A percentile compares a stretch with the other conserved stretches of the same genome.
Conservation (phyloP, 1,139 yeast species). For the Zygosaccharomyces sapae region DNA sequence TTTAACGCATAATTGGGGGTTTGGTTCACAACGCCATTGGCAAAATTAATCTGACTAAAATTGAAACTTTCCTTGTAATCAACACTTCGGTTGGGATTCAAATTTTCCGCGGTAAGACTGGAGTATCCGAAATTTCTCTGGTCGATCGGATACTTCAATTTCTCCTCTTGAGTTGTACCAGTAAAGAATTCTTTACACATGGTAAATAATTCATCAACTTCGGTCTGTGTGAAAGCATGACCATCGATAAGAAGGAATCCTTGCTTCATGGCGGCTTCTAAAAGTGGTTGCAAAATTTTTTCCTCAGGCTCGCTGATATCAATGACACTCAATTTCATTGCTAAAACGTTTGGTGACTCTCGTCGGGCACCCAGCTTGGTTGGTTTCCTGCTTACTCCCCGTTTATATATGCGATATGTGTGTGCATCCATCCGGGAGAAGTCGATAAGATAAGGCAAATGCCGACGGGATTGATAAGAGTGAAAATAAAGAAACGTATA, state of each 20-base stretch:
- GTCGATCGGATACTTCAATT: slow-evolving; percentile 46
- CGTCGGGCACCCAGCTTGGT: too few relatives aligned
- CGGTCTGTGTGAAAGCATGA: slow-evolving; percentile 56
- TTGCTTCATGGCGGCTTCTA: slow-evolving; percentile 61
- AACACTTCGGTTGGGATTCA: slow-evolving; percentile 46
- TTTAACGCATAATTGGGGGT: slow-evolving; percentile 40
- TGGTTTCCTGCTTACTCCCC: neutral
- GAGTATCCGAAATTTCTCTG: slow-evolving; percentile 61
- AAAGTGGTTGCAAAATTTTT: slow-evolving; percentile 48
- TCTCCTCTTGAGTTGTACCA: slow-evolving; percentile 45
- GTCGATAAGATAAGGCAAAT: neutral
- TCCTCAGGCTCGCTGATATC: slow-evolving; percentile 50
- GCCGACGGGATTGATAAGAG: neutral
- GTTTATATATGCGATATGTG: neutral
- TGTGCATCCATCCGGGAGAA: neutral
- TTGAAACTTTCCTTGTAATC: slow-evolving; percentile 42
- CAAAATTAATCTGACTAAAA: slow-evolving; percentile 30
- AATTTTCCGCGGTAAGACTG: slow-evolving; percentile 53
- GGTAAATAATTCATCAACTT: slow-evolving; percentile 52
- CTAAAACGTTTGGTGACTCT: too few relatives aligned
- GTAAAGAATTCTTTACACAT: slow-evolving; percentile 56
- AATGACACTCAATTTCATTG: slow-evolving; percentile 42
- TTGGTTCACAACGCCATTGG: slow-evolving; percentile 35
- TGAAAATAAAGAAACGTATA: neutral
- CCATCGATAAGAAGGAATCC: slow-evolving; percentile 76